Base-by-base conservation (phyloP, 768 basidiomycete genomes). In the Heimioporus sp. region DNA sequence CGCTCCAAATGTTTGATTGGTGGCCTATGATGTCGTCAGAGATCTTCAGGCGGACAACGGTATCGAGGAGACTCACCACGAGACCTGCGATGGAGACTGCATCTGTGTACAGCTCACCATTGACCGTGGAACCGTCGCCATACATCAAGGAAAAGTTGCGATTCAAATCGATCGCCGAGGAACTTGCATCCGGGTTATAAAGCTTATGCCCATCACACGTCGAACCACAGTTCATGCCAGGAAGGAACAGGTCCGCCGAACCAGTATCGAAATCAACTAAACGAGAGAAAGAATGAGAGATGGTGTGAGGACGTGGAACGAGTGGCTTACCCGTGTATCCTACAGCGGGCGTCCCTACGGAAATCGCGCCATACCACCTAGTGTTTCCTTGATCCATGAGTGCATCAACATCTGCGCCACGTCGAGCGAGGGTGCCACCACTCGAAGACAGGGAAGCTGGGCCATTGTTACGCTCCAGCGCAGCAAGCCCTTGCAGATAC, bases 91-190 rank as follows among this genome's bases (percentile, higher is more conserved):
- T 54, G 32, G 55, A 58, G n/a, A 79, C 73, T 1, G 61, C 65
- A 50, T 79, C 78, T 19, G 63, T 24, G 24, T 73, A 79, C 24
- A 74, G 58, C 32, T 63, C 55, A 2, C 79, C 78, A 17, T 51
- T 46, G 15, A 75, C 73, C 8, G 63, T 57, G 5, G 74, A 75
- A 6, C 74, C 73, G 50, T 80, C 77, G 3, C 72, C 77, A 46
- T 79, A 81, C 24, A 45, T 0, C 21, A 79, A 66, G 1, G 54
- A 48, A 59, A 80, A 77, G 0, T 31, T 52, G 16, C 52, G 36
- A 19, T 57, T 31, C 35, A 61, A 46, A 50, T 65, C 49, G 10
- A 48, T 42, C 20, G 71, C 60, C 0, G 74, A 66, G 2, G 68
- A 64, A 10, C 68, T 72, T 9, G 52, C 30, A 11, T 61, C 57